Conservation (phyloP, 2,329 filamentous ascomycete species). For the Rhynchosporium graminicola region DNA sequence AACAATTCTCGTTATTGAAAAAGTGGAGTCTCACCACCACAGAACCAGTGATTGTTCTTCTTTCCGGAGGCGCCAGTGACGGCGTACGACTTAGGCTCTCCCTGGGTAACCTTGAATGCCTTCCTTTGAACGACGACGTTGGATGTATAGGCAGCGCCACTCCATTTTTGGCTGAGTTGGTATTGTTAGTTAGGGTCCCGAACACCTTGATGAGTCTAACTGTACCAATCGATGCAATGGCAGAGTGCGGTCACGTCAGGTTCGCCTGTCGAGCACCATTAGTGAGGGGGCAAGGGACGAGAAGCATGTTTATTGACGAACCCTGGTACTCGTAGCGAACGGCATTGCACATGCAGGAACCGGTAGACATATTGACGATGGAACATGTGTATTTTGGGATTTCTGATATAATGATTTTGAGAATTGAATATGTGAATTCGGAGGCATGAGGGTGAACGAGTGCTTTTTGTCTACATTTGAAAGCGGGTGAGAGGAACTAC, state of each 20-base stretch:
- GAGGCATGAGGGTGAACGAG: not conserved
- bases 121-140: conserved; percentile 52
- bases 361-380: conserved; percentile 16
- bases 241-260: conserved; percentile 49
- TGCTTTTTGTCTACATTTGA: not conserved
- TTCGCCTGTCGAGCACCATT: conserved; percentile 41
- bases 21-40: conserved; percentile 34
- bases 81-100: conserved; percentile 51
- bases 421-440: not conserved
- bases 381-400: not conserved
- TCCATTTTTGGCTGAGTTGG: conserved; percentile 48
- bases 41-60: conserved; percentile 58
- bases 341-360: conserved; percentile 19
- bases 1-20: not conserved
- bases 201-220: conserved; percentile 7
- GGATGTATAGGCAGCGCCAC: conserved; percentile 51
- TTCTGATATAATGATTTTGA: not conserved
- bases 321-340: conserved; percentile 19
- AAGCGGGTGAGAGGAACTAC: conserved; percentile 3
- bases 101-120: conserved; percentile 52
- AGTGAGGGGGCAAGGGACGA: not conserved
- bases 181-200: not conserved
- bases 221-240: conserved; percentile 51
- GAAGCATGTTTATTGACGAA: conserved; percentile 4
- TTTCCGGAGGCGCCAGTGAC: conserved; percentile 52